Evolutionary conservation across 1,284 basidiomycete species (phyloP), one percentile per base, ranked within the genome.

Genomic region (Leccinum fallax): DNA sequence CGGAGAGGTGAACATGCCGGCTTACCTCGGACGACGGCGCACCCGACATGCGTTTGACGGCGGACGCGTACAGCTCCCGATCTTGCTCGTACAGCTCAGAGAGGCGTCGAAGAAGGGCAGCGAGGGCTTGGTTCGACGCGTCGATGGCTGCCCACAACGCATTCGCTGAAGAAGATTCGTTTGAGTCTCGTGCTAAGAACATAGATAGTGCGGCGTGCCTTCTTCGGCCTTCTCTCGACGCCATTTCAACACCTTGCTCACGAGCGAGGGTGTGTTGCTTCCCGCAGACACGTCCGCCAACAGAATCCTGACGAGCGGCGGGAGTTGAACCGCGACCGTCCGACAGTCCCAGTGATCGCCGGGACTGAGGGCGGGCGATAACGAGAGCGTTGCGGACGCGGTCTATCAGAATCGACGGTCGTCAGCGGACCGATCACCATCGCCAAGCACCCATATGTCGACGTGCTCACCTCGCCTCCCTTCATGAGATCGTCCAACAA

Each of bases 231-330:
- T 85, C 82, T 71, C 88, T 84, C 19, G 59, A 10, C 92, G 83
- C 95, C 95, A 98, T 69, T 87, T 87, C 61, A 96, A 78, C 2
- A 98, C 95, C 74, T 93, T 90, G 32, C 91, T 87, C 4, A 95
- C 94, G 58, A 97, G 85, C 53, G 92, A 93, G 1, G 96, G 96
- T 2, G 96, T 97, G 71, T 97, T 92, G 67, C 92, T 95, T 10
- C 95, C 95, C 2, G 92, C 93, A 69, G 96, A 93, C 6, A 98
- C 93, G 71, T 98, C 95, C 26, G 94, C 96, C 34, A 98, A 82
- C 76, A 97, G 84, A 36, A 98, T 82, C 48, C 92, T 82, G 19
- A 92, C 87, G 53, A 87, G 78, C 0, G 90, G 91, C 1, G 95
- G 95, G 24, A 98, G 85, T 57, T 85, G 82, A 76, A 97, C 94